Conservation (phyloP, 1,139 yeast species). For the Hyphopichia khmerensis region DNA sequence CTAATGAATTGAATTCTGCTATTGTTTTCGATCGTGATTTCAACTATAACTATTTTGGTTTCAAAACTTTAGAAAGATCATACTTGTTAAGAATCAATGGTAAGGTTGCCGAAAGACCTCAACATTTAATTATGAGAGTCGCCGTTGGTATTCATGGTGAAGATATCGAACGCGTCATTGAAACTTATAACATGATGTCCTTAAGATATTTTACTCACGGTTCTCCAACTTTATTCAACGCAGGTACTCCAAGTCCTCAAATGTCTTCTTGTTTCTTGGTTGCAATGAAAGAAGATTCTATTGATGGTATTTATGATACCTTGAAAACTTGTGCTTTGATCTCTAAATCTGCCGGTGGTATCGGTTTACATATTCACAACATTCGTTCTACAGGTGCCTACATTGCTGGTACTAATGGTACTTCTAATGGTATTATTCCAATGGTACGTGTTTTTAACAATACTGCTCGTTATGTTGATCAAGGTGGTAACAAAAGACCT, state of each 20-base stretch:
- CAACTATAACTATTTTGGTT: slow-evolving; percentile 80
- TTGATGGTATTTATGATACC: slow-evolving; percentile 87
- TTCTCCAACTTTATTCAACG: slow-evolving; percentile 85
- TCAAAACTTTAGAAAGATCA: slow-evolving; percentile 84
- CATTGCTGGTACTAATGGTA: slow-evolving; percentile 87
- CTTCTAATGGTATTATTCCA: slow-evolving; percentile 84
- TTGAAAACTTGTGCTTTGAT: slow-evolving; percentile 83
- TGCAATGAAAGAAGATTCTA: slow-evolving; percentile 87
- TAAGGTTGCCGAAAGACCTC: slow-evolving; percentile 85
- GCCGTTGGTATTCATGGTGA: slow-evolving; percentile 84
- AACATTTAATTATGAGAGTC: slow-evolving; percentile 86
- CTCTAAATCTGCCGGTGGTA: slow-evolving; percentile 90
- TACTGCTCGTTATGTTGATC: slow-evolving; percentile 90
- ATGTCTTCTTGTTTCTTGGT: slow-evolving; percentile 88
- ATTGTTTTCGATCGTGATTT: slow-evolving; percentile 83
- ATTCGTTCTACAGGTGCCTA: slow-evolving; percentile 84
- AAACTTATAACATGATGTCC: slow-evolving; percentile 84
- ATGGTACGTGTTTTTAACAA: slow-evolving; percentile 89
- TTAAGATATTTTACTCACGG: slow-evolving; percentile 84
- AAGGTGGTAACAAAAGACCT: slow-evolving; percentile 93
- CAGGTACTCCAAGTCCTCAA: slow-evolving; percentile 85
- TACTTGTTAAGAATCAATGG: slow-evolving; percentile 71
- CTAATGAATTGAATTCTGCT: slow-evolving; percentile 75
- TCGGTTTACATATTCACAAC: slow-evolving; percentile 81
- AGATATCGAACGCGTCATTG: slow-evolving; percentile 68